Percentiles rank a stretch among this genome's conserved stretches.
Evolutionary conservation across 2,329 filamentous ascomycete genomes (phyloP).

Genomic region (Boeremia lycopersici): DNA sequence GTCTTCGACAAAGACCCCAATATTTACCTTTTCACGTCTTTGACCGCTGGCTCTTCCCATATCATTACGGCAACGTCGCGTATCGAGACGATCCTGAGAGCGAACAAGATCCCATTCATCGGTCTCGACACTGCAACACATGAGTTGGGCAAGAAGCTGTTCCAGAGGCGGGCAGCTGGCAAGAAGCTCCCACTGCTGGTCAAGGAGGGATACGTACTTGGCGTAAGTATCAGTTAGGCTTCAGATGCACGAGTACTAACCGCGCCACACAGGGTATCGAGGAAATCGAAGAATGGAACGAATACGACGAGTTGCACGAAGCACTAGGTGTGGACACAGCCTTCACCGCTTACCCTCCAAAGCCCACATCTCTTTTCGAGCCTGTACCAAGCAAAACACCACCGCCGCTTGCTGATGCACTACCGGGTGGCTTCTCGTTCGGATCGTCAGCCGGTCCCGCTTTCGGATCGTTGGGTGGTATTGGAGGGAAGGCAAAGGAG

Average conservation of each 20-base stretch:
- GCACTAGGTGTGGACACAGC: slow-evolving; percentile 64
- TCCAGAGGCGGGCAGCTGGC: slow-evolving; percentile 82
- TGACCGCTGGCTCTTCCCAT: slow-evolving; percentile 93
- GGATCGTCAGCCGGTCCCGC: slow-evolving; percentile 10
- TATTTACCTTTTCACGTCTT: slow-evolving; percentile 93
- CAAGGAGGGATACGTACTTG: slow-evolving; percentile 83
- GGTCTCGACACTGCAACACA: slow-evolving; percentile 91
- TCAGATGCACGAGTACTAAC: slow-evolving; percentile 4
- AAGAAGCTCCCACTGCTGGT: slow-evolving; percentile 89
- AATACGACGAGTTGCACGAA: slow-evolving; percentile 92
- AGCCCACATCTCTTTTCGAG: slow-evolving; percentile 25
- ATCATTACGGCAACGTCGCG: slow-evolving; percentile 96
- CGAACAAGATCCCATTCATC: slow-evolving; percentile 92
- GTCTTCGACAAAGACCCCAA: slow-evolving; percentile 54
- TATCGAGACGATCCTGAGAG: slow-evolving; percentile 93
- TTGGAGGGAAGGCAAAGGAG: slow-evolving; percentile 27
- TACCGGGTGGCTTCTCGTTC: slow-evolving; percentile 17
- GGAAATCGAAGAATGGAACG: slow-evolving; percentile 98
- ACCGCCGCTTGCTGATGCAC: slow-evolving; percentile 12
- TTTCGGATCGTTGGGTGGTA: slow-evolving; percentile 4
- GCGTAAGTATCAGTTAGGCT: slow-evolving; percentile 63
- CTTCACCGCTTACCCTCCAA: slow-evolving; percentile 43
- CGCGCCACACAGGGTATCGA: slow-evolving; percentile 73
- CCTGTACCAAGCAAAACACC: slow-evolving; percentile 15
- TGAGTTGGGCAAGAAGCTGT: slow-evolving; percentile 84